These are phyloP conservation scores for Fragilariopsis cylindrus DNA, from an alignment of 108 stramenopile species.

Conservation along the genomic window DNA sequence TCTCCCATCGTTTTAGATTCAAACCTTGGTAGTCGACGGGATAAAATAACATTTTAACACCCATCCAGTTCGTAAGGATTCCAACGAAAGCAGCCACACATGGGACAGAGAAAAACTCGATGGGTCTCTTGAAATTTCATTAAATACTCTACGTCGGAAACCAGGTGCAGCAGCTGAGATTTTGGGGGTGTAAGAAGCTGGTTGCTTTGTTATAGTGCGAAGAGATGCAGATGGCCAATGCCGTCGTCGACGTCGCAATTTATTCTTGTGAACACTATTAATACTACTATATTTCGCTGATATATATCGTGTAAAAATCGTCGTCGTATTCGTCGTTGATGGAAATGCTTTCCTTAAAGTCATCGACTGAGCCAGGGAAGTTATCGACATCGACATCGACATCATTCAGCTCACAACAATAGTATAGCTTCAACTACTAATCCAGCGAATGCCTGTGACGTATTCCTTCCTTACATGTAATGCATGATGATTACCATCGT, in stretches of 20 bases:
- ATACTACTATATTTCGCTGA: too few relatives aligned
- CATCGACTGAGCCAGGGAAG: too few relatives aligned
- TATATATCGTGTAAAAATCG: too few relatives aligned
- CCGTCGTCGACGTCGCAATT: neutral
- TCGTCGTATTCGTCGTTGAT: too few relatives aligned
- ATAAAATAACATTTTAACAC: constrained; percentile 65
- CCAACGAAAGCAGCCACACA: constrained; percentile 76
- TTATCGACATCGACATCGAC: too few relatives aligned
- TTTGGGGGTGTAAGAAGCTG: neutral
- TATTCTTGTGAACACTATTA: neutral
- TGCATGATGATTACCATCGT: too few relatives aligned
- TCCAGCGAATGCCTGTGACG: too few relatives aligned
- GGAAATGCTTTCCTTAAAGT: too few relatives aligned
- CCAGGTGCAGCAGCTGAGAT: neutral
- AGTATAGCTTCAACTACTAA: too few relatives aligned
- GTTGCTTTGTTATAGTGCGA: neutral
- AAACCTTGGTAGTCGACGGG: constrained; percentile 70
- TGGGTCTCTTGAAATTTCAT: constrained; percentile 24
- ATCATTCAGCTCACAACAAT: too few relatives aligned
- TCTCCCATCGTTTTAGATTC: constrained; percentile 45
- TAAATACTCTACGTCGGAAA: constrained; percentile 13
- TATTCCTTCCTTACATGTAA: too few relatives aligned
- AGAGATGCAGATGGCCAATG: constrained; percentile 7
- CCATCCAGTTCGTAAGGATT: constrained; percentile 56
- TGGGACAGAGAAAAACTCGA: constrained; percentile 66